These are phyloP conservation scores for Extremus antarcticus DNA, from an alignment of 495 filamentous ascomycete species.

Conservation along the genomic window DNA sequence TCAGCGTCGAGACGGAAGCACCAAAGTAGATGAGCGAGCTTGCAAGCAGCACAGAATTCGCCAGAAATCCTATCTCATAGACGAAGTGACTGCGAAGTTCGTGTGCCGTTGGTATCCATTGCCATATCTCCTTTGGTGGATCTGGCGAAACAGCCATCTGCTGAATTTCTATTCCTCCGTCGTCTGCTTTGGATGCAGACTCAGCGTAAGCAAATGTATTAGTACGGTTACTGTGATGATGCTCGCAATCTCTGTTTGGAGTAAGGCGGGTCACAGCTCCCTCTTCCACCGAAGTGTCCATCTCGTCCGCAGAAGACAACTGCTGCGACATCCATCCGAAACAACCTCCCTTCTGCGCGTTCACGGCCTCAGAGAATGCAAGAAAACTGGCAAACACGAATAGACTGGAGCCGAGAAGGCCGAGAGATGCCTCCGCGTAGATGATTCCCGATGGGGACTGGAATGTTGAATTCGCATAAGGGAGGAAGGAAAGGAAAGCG, in stretches of 20 bases:
- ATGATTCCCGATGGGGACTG: background rate
- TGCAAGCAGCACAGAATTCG: slow-evolving; percentile 46
- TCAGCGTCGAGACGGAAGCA: slow-evolving; percentile 48
- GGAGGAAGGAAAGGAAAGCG: slow-evolving; percentile 6
- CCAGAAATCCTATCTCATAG: slow-evolving; percentile 54
- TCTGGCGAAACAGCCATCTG: background rate
- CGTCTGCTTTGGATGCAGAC: background rate
- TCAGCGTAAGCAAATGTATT: background rate
- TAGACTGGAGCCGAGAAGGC: background rate
- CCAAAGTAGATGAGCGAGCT: slow-evolving; percentile 59
- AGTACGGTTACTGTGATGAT: background rate
- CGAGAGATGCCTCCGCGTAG: slow-evolving; percentile 1
- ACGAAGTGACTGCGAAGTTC: slow-evolving; percentile 51
- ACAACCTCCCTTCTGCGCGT: slow-evolving; percentile 50
- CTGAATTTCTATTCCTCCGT: background rate
- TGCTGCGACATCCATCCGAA: slow-evolving; percentile 59
- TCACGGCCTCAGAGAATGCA: slow-evolving; percentile 54
- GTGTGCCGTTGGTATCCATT: slow-evolving; percentile 46
- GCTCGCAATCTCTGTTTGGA: background rate
- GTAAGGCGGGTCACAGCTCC: background rate
- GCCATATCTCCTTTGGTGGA: slow-evolving; percentile 31
- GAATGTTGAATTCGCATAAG: background rate
- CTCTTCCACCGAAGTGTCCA: background rate
- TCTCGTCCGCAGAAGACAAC: background rate
- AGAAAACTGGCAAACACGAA: slow-evolving; percentile 43